Evolutionary conservation across 1,284 basidiomycete species (phyloP), one percentile per base, ranked within the genome.

Genomic region (Porogramme epimiltina): DNA sequence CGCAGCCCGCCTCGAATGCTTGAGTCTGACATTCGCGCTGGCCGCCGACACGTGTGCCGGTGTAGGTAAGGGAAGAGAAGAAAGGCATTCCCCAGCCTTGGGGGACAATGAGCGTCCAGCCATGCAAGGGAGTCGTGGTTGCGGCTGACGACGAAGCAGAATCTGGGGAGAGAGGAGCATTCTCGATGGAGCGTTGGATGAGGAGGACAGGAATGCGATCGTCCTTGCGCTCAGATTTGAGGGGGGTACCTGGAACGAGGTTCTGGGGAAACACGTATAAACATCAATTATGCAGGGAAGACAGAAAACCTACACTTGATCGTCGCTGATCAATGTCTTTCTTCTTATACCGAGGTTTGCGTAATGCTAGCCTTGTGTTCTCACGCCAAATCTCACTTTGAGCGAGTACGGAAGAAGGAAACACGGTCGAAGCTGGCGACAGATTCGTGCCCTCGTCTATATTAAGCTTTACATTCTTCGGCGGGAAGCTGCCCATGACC

Each of bases 71-170:
- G 0, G 93, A 94, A 23, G 79, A 79, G 55, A 92, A 83, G 70
- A 97, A 91, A 1, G 93, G 77, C 87, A 93, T 94, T 1, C 81
- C 78, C 93, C 93, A 98, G 9, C 91, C 91, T 1, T 82, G 76
- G 1, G 95, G 94, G 26, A 95, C 69, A 23, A 95, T 73, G 4
- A 98, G 72, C 2, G 85, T 92, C 87, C 89, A 96, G 31, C 93
- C 93, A 61, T 94, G 84, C 28, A 92, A 73, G 0, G 78, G 71
- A 24, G 60, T 56, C 36, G 47, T 70, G 16, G 61, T 59, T 3
- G 52, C 47, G 3, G 52, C 51, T 10, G 62, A 41, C 1, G 60
- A 47, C 6, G 62, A 22, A 10, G 69, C 63, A 24, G 59, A 55
- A 46, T 68, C 53, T 13, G 64, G 59, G 6, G 66, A 39, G 38